Conservation (phyloP, 805 yeast genomes). For the Saturnispora mendoncae region DNA sequence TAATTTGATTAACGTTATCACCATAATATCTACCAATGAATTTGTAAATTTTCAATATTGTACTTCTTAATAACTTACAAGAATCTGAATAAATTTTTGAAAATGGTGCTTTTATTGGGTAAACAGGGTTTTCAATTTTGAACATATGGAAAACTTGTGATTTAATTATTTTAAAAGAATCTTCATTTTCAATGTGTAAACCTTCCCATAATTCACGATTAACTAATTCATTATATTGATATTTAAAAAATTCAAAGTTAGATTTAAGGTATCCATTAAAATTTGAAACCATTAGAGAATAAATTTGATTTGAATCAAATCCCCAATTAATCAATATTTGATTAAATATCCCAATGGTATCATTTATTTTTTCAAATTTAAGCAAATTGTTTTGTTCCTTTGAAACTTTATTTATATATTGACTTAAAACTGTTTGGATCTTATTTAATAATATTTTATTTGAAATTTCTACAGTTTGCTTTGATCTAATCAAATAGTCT, state of each 20-base stretch:
- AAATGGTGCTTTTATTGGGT: slow-evolving; percentile 71
- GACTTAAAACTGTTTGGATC: slow-evolving; percentile 48
- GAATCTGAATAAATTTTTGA: slow-evolving; percentile 82
- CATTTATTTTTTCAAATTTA: slow-evolving; percentile 37
- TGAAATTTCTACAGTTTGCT: slow-evolving; percentile 55
- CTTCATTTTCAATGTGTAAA: slow-evolving; percentile 51
- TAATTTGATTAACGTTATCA: slow-evolving; percentile 50
- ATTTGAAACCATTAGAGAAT: slow-evolving; percentile 48
- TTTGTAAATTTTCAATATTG: slow-evolving; percentile 51
- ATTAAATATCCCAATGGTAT: slow-evolving; percentile 57
- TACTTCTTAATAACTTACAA: slow-evolving; percentile 63
- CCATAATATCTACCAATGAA: slow-evolving; percentile 60
- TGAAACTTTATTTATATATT: slow-evolving; percentile 36
- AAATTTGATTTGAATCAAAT: slow-evolving; percentile 49
- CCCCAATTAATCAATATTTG: slow-evolving; percentile 71
- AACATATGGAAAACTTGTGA: slow-evolving; percentile 31
- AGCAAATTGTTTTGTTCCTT: slow-evolving; percentile 37
- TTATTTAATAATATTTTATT: slow-evolving; percentile 65
- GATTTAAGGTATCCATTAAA: slow-evolving; percentile 55
- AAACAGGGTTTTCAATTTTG: slow-evolving; percentile 25
- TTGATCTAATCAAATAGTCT: slow-evolving; percentile 51
- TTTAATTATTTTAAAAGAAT: slow-evolving; percentile 52
- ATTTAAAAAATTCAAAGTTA: slow-evolving; percentile 45
- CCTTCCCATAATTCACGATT: slow-evolving; percentile 87
- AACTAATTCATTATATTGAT: slow-evolving; percentile 53